These are phyloP conservation scores for Boletus edulis DNA, from an alignment of 768 basidiomycete genomes.

Conservation along the genomic window DNA sequence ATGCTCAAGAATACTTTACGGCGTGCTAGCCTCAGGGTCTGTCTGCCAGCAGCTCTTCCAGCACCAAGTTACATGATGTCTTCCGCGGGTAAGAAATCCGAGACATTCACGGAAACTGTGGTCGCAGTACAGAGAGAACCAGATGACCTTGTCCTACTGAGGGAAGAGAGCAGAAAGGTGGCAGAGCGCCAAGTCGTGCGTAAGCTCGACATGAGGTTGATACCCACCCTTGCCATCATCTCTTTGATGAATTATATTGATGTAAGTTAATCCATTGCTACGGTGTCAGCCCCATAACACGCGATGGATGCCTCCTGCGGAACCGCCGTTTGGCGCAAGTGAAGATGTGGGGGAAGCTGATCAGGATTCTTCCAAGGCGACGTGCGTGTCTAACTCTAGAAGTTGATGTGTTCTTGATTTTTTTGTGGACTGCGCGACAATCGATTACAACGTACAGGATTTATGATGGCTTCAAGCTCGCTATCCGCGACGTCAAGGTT, in stretches of 20 bases:
- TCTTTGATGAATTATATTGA: slow-evolving; percentile 28
- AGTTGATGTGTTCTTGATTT: no score
- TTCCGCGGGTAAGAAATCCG: slow-evolving; percentile 4
- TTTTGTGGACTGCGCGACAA: no score
- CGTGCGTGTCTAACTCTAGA: slow-evolving; percentile 8
- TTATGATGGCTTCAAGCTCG: slow-evolving; percentile 49
- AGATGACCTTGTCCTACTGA: slow-evolving; percentile 12
- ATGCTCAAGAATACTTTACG: no score
- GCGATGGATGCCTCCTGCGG: slow-evolving; percentile 49
- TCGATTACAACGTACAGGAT: slow-evolving; percentile 32
- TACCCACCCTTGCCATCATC: slow-evolving; percentile 27
- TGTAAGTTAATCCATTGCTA: slow-evolving; percentile 4
- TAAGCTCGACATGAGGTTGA: slow-evolving; percentile 28
- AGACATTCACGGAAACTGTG: slow-evolving; percentile 5
- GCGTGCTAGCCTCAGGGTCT: no score
- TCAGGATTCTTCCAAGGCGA: slow-evolving; percentile 34
- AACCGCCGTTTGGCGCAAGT: slow-evolving; percentile 58
- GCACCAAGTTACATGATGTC: slow-evolving; percentile 5
- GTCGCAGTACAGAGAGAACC: background rate
- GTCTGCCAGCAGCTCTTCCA: background rate
- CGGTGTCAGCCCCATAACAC: slow-evolving; percentile 54
- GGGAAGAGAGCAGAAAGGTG: slow-evolving; percentile 7
- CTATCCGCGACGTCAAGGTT: slow-evolving; percentile 54
- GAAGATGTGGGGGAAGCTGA: slow-evolving; percentile 70
- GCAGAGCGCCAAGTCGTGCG: slow-evolving; percentile 26